Evolutionary conservation across 2,329 filamentous ascomycete genomes (phyloP), one percentile per base, ranked within the genome.

Genomic region (Nothophaeocryptopus gaeumannii): DNA sequence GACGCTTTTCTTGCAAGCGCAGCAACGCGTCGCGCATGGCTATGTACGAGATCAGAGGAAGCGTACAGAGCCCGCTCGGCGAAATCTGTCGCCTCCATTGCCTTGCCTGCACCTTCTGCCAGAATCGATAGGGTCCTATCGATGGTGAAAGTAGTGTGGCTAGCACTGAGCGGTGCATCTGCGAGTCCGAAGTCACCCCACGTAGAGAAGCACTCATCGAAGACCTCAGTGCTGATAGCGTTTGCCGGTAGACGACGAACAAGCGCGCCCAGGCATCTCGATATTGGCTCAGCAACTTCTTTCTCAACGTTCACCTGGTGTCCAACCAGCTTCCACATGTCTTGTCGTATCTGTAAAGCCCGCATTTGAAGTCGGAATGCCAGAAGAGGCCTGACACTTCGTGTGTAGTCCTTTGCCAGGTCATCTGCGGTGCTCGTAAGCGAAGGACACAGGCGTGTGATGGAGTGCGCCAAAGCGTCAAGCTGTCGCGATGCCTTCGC

Each of bases 381-480:
- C 1, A 73, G 67, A 15, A 76, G 70, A 1, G 86, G 83, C 1
- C 74, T 73, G 3, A 83, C 75, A 52, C 77, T 81, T 7, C 82
- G 66, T 20, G 77, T 74, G 8, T 74, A 68, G 51, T 85, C 79
- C 3, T 69, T 62, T 0, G 82, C 82, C 1, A 74, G 57, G 3
- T 67, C 67, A 60, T 91, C 87, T 35, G 84, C 80, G 8, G 80
- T 78, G 41, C 74, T 72, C 2, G 85, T 82, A n/a, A 86, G 73
- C 59, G 81, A 85, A 1, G 87, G 86, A 26, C 83, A 80, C 1
- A 90, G 69, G 0, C 82, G 79, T 1, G 90, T 71, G 0, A 90
- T 70, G 2, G 76, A 75, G 57, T 87, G 83, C 0, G 84, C 82
- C 1, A 89, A 63, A 0, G 75, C 77, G 42, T 89, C 85, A 13